Conservation (phyloP, 2,329 filamentous ascomycete species). For the Gaeumannomyces tritici region DNA sequence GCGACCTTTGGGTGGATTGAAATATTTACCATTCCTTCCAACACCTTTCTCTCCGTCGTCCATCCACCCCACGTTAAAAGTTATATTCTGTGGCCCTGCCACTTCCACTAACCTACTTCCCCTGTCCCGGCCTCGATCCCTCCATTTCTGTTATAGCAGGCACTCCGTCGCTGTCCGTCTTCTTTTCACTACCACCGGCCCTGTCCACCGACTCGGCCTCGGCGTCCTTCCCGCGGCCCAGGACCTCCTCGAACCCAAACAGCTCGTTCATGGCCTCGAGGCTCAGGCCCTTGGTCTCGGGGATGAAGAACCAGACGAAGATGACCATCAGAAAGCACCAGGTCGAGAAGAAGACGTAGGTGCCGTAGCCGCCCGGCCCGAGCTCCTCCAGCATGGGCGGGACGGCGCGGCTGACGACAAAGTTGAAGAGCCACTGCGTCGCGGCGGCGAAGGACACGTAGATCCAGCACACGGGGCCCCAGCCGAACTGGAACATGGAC, state of each 20-base stretch:
- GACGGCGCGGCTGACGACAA: slow-evolving; percentile 51
- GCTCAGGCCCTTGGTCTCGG: slow-evolving; percentile 13
- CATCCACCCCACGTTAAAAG: too few relatives aligned
- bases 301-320: slow-evolving; percentile 9
- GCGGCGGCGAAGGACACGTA: slow-evolving; percentile 47
- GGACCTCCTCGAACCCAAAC: background rate
- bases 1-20: too few relatives aligned
- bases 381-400: slow-evolving; percentile 43
- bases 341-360: slow-evolving; percentile 48
- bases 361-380: slow-evolving; percentile 22
- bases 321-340: slow-evolving; percentile 50
- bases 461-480: slow-evolving; percentile 56
- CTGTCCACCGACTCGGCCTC: background rate
- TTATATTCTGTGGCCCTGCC: too few relatives aligned
- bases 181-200: background rate
- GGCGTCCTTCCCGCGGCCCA: background rate
- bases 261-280: background rate
- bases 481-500: slow-evolving; percentile 50
- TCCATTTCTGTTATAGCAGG: background rate
- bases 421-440: slow-evolving; percentile 56
- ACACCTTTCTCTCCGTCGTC: too few relatives aligned
- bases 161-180: background rate
- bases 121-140: background rate
- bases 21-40: too few relatives aligned
- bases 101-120: too few relatives aligned